Evolutionary conservation across 345 rosid species (phyloP), one percentile per base, ranked within the genome.

Genomic region (Clausena lansium): DNA sequence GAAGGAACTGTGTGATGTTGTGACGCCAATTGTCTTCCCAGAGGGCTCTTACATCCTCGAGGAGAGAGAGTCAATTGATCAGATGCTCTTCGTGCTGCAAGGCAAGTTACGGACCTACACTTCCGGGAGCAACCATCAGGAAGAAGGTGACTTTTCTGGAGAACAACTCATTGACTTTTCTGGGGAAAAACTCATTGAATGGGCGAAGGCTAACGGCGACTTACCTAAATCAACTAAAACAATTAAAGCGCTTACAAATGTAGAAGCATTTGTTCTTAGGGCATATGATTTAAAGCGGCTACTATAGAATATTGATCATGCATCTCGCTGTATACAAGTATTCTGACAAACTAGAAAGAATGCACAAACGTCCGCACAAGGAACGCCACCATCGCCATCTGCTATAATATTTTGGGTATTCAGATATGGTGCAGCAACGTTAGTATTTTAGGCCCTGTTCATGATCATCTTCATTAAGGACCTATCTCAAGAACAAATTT

Each of bases 81-180:
- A 47, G 6, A 70, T 70, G 60, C 59, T 47, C 13, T 50, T 70
- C 17, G 25, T 71, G 30, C 5, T 47, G 45, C 63, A 32, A 32
- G 75, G 75, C 47, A 20, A 71, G 19, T 20, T 71, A 27, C 25
- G 59, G 35, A 47, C 14, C 61, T 30, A 7, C 24, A 9, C 39
- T 32, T 47, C 38, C n/a, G n/a, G n/a, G n/a, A n/a, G n/a, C n/a
- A n/a, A n/a, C n/a, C n/a, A n/a, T n/a, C n/a, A n/a, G n/a, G n/a
- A n/a, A n/a, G n/a, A n/a, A n/a, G 93, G 91, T 17, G 96, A 91
- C 78, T 92, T 89, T 77, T 93, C 92, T 20, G 99, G 99, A 64
- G 97, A 91, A n/a, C n/a, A n/a, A n/a, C n/a, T n/a, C n/a, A n/a
- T n/a, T 17, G 96, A 91, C 77, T 92, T 89, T 77, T 93, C 92